Evolutionary conservation across 805 yeast genomes (phyloP), one percentile per base, ranked within the genome.

Genomic region (Kuraishia borneana): DNA sequence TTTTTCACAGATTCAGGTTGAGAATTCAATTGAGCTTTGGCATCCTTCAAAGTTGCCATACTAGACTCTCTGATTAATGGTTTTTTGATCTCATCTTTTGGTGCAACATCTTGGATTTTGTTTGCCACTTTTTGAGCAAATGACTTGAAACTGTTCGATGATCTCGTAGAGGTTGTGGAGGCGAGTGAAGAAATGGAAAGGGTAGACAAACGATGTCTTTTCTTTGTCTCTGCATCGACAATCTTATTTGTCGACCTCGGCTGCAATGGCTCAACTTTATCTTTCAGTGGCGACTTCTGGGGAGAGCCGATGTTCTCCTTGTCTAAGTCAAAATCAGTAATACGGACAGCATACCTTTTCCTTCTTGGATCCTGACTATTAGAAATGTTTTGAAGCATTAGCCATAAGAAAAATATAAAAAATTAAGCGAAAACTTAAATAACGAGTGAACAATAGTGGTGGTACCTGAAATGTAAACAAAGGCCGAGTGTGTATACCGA

Each of bases 121-220:
- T 31, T 40, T 2, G 42, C 46, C 17, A 48, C 29, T 18, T 38
- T 44, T 9, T 42, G 50, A 7, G 50, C 53, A 30, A 47, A 30
- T 7, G 44, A 30, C 31, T 46, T 44, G 35, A 48, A 31, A 29
- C 50, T 43, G 20, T 44, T 42, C 3, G 48, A 36, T 5, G 53
- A 48, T 36, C 43, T 35, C 1, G 46, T 34, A 6, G 53, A 47
- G 16, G 35, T 35, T 2, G 48, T 40, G 1, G 51, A 47, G 17
- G 44, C 37, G 10, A 42, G 18, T 9, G 51, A 47, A 1, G 42
- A 26, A 14, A 42, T 20, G 1, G 51, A 44, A 23, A 32, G 35
- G 6, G 39, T 34, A 3, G 47, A 46, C 5, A 41, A 31, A 18
- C 50, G 30, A 18, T 47, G 39, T 2, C 36, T 30, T 7, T 36